Evolutionary conservation across 2,329 filamentous ascomycete genomes (phyloP).

Genomic region (Xylariaceae sp.): DNA sequence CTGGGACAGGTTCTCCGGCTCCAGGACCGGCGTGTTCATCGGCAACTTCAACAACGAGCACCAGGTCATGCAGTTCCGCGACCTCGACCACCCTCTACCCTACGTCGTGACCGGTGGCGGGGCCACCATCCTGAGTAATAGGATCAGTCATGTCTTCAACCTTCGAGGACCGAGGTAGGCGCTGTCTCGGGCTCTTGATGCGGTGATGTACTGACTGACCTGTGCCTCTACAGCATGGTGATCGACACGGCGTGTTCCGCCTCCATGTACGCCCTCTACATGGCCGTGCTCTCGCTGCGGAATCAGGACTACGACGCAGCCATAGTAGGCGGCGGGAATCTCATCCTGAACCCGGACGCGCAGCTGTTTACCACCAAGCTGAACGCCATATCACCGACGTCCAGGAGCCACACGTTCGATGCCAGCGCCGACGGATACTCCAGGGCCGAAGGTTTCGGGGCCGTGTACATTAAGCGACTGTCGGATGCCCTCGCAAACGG

Average conservation of each 20-base stretch:
- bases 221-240: constrained; percentile 12
- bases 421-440: constrained; percentile 44
- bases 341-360: constrained; percentile 19
- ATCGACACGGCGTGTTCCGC: constrained; percentile 31
- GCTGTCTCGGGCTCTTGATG: constrained; percentile 3
- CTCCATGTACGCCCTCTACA: constrained; percentile 21
- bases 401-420: constrained; percentile 37
- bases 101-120: constrained; percentile 27
- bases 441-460: constrained; percentile 43
- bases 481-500: constrained; percentile 25
- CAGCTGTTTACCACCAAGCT: constrained; percentile 18
- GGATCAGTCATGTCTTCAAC: constrained; percentile 31
- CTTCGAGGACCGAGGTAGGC: constrained; percentile 22
- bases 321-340: constrained; percentile 23
- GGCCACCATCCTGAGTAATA: constrained; percentile 26
- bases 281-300: constrained; percentile 14
- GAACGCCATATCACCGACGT: constrained; percentile 33
- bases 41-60: constrained; percentile 27
- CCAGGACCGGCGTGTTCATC: constrained; percentile 21
- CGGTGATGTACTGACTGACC: neutral
- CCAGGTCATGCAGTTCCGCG: constrained; percentile 14
- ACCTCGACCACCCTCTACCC: constrained; percentile 19
- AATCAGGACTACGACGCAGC: constrained; percentile 20
- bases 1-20: constrained; percentile 9
- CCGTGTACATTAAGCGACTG: constrained; percentile 40